Conservation (phyloP, 2,329 filamentous ascomycete genomes). For the Anisogramma anomala region DNA sequence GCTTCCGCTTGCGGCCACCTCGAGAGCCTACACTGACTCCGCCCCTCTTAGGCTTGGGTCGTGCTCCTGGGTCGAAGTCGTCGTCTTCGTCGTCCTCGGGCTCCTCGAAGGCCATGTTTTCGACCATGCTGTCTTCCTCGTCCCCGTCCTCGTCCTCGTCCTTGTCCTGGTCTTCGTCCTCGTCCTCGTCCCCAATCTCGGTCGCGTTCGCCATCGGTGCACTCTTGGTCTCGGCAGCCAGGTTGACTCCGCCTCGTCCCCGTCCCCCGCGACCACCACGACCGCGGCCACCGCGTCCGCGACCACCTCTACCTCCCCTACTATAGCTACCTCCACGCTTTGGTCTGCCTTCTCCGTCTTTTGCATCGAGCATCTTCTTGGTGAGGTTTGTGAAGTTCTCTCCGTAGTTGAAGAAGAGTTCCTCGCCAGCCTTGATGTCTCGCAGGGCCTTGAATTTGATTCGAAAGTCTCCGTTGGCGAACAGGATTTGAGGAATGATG, state of each 20-base stretch:
- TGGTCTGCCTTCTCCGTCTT: slow-evolving; percentile 19
- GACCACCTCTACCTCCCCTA: slow-evolving; percentile 8
- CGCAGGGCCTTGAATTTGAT: slow-evolving; percentile 62
- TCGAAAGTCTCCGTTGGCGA: slow-evolving; percentile 65
- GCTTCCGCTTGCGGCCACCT: slow-evolving; percentile 13
- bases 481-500: slow-evolving; percentile 51
- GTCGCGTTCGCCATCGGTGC: slow-evolving; percentile 1
- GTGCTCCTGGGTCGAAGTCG: slow-evolving; percentile 12
- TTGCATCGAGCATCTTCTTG: slow-evolving; percentile 37
- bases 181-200: slow-evolving; percentile 9
- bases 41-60: slow-evolving; percentile 3
- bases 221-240: slow-evolving; percentile 12
- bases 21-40: slow-evolving; percentile 3
- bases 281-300: slow-evolving; percentile 10
- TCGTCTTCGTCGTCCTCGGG: slow-evolving; percentile 16
- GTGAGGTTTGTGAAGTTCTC: slow-evolving; percentile 54
- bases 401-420: slow-evolving; percentile 75
- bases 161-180: neutral
- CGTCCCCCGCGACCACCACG: slow-evolving; percentile 12
- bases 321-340: slow-evolving; percentile 11
- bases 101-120: slow-evolving; percentile 11
- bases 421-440: slow-evolving; percentile 59
- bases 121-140: slow-evolving; percentile 2
- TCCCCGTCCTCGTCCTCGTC: slow-evolving; percentile 5
- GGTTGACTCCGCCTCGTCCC: slow-evolving; percentile 10